Evolutionary conservation across 2,329 filamentous ascomycete species (phyloP), one percentile per base, ranked within the genome.

Genomic region (Pseudogymnoascus pannorum): DNA sequence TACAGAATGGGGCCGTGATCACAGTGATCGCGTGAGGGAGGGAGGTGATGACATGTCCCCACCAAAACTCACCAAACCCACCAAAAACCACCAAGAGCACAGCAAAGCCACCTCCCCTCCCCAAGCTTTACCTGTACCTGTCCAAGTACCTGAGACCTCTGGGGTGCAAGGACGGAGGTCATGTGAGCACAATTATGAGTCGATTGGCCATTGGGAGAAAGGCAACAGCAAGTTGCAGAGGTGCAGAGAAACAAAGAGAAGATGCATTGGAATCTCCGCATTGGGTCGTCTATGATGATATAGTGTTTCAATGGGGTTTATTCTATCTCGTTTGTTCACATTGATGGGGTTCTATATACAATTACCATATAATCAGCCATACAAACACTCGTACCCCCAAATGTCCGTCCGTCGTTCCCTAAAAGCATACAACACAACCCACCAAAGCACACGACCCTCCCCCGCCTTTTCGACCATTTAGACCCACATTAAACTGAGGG

Each of bases 31-130:
- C 44, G 44, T 54, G 44, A 54, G 44, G n/a, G 44, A 54, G 44
- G n/a, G 44, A 54, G 44, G 44, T 54, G 44, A 54, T 54, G 44
- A 54, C 44, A 54, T 54, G 44, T 54, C 44, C 44, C 44, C 44
- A 54, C 44, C 44, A 31, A 48, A 29, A 18, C 11, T 14, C 44
- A 51, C 44, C 44, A 11, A 51, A 12, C 44, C 44, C 44, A 29
- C 22, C 7, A 6, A 29, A 24, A 51, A 51, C 2, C 31, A 35
- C 31, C 31, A 8, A 11, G 11, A 35, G 8, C 31, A 35, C 9
- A n/a, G 8, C 31, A 9, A 35, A 35, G 31, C 7, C 8, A 7
- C 7, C 22, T 16, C 8, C 31, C 7, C 22, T 16, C 42, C 9
- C 22, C 14, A n/a, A 51, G 42, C 42, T 16, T 51, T 29, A 29